Percentiles rank a stretch among this genome's conserved stretches.
phyloP scores from a whole-genome alignment of 352 stramenopile species.

The Globisporangium emineosum region DNA sequence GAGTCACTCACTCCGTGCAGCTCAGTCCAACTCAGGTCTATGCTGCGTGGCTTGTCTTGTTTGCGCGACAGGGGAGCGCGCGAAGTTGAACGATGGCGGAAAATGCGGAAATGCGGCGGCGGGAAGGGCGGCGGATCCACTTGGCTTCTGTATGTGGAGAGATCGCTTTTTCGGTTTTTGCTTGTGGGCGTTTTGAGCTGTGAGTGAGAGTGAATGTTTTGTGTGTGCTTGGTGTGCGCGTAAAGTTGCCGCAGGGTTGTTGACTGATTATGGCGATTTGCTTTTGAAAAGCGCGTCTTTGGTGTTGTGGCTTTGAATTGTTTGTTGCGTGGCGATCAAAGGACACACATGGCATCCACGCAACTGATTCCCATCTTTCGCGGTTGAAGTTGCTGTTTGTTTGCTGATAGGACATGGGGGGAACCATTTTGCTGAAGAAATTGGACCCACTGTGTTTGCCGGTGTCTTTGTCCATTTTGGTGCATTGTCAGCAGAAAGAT shows the following conservation, averaged over 20 bases:
- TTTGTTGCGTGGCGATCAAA: background rate
- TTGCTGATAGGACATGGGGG: background rate
- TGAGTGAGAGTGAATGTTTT: background rate
- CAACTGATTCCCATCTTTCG: background rate
- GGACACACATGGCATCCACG: background rate
- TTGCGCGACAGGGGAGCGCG: background rate
- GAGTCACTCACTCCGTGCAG: too few species aligned
- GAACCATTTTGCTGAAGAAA: background rate
- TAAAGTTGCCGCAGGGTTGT: background rate
- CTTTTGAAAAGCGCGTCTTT: too few species aligned
- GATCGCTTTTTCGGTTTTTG: background rate
- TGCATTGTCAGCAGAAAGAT: background rate
- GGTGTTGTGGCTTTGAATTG: too few species aligned
- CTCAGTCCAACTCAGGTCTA: background rate
- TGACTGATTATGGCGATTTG: background rate
- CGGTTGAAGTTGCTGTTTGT: background rate
- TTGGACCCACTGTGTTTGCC: background rate
- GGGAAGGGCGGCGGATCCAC: background rate
- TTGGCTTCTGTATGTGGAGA: background rate
- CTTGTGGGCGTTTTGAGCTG: background rate
- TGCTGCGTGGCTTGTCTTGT: conserved; percentile 1
- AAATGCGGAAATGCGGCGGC: background rate
- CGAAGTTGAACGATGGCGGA: background rate
- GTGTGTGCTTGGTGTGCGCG: background rate
- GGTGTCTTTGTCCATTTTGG: background rate